phyloP scores from a whole-genome alignment of 306 rosid genomes.

The Vigna angularis region DNA sequence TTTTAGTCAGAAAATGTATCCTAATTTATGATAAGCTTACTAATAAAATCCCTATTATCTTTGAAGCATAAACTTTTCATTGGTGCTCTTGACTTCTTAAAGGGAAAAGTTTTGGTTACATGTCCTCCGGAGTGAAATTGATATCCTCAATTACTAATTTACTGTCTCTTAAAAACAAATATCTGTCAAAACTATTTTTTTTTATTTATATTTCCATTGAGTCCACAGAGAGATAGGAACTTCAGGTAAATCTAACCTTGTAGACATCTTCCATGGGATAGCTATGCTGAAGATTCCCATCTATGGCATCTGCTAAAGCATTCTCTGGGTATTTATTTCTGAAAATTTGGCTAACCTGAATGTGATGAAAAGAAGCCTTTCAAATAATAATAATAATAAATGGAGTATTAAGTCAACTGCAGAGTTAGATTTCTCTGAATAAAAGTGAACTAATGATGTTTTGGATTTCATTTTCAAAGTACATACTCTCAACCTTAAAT shows the following conservation, averaged over 20 bases:
- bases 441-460: background rate
- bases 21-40: background rate
- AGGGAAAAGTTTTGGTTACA: too few relatives aligned
- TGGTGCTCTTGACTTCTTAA: too few relatives aligned
- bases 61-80: too few relatives aligned
- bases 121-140: background rate
- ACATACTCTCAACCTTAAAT: slow-evolving; percentile 1
- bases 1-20: background rate
- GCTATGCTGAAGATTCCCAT: slow-evolving; percentile 62
- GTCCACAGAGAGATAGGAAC: background rate
- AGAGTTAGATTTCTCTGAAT: background rate
- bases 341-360: slow-evolving; percentile 67
- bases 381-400: background rate
- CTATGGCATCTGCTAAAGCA: slow-evolving; percentile 64
- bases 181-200: background rate
- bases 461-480: background rate
- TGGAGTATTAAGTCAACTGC: background rate
- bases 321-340: slow-evolving; percentile 55
- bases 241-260: slow-evolving; percentile 54
- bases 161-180: background rate
- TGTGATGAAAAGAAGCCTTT: slow-evolving; percentile 30
- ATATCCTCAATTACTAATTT: background rate
- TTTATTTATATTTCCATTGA: background rate
- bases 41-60: background rate
- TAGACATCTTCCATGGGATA: slow-evolving; percentile 60